Conservation (phyloP, 441 rosid species). For the Raphanus hybrid region DNA sequence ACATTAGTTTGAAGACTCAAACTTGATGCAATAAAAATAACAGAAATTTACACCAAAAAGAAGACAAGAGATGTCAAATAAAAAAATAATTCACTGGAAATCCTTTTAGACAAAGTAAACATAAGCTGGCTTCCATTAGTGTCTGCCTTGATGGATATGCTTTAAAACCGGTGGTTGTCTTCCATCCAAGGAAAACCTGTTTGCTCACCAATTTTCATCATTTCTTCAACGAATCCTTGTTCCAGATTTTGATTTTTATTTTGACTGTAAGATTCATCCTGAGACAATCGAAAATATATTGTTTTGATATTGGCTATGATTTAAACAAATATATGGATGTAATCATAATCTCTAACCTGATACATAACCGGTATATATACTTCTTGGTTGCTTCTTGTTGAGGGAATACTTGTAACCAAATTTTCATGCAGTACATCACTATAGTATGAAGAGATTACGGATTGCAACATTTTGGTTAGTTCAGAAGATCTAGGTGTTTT, state of each 20-base stretch:
- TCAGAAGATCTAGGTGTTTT: background rate
- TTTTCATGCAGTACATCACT: background rate
- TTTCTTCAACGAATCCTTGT: background rate
- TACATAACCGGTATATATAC: background rate
- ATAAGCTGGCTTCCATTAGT: background rate
- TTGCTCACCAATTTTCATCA: slow-evolving; percentile 13
- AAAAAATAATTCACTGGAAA: background rate
- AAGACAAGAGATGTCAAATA: background rate
- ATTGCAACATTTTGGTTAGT: background rate
- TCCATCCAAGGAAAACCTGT: slow-evolving; percentile 31
- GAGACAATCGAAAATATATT: background rate
- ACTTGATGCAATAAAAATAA: background rate
- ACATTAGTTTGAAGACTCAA: background rate
- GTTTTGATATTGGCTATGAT: background rate
- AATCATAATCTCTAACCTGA: background rate
- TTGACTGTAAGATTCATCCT: background rate
- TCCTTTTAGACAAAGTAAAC: background rate
- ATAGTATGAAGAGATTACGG: background rate
- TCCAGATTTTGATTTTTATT: background rate
- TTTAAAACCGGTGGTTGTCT: background rate
- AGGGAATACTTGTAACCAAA: background rate
- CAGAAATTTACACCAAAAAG: no score
- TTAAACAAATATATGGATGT: background rate
- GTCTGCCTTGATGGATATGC: background rate
- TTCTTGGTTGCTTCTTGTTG: background rate